Evolutionary conservation across 2,329 filamentous ascomycete genomes (phyloP).

Genomic region (Pseudogymnoascus sp.): DNA sequence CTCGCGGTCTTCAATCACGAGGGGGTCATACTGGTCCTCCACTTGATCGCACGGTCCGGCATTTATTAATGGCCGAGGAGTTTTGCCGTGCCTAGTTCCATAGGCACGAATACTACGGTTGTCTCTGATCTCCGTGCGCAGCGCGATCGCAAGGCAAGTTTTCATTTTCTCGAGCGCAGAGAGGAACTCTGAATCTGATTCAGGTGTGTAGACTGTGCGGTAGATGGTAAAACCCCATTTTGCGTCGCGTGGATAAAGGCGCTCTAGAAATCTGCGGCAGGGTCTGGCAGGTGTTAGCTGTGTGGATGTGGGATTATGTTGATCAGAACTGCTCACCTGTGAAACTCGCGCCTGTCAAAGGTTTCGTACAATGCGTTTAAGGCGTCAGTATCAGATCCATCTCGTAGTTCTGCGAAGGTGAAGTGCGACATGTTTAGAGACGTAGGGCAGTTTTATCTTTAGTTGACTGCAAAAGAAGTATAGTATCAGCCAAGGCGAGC

Average conservation of each 20-base stretch:
- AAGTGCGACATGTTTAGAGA: neutral
- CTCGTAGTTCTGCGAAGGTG: neutral
- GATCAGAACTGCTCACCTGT: neutral
- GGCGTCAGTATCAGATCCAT: neutral
- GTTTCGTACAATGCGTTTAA: neutral
- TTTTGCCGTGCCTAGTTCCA: neutral
- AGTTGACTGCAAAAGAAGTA: neutral
- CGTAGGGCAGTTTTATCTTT: neutral
- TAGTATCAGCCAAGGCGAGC: neutral
- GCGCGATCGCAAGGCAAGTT: neutral
- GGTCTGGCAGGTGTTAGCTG: neutral
- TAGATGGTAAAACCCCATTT: constrained; percentile 16
- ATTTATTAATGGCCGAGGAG: neutral
- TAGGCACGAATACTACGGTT: neutral
- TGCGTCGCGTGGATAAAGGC: neutral
- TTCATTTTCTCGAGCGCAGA: constrained; percentile 13
- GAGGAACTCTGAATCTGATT: constrained; percentile 18
- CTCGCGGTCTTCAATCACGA: neutral
- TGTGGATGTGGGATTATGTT: neutral
- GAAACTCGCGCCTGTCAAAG: neutral
- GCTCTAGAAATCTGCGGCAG: neutral
- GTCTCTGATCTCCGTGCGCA: neutral
- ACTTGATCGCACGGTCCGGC: neutral
- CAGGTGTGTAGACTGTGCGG: constrained; percentile 19
- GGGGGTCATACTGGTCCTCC: neutral